phyloP scores from a whole-genome alignment of 2,329 filamentous ascomycete species.

The Calonectria montana region DNA sequence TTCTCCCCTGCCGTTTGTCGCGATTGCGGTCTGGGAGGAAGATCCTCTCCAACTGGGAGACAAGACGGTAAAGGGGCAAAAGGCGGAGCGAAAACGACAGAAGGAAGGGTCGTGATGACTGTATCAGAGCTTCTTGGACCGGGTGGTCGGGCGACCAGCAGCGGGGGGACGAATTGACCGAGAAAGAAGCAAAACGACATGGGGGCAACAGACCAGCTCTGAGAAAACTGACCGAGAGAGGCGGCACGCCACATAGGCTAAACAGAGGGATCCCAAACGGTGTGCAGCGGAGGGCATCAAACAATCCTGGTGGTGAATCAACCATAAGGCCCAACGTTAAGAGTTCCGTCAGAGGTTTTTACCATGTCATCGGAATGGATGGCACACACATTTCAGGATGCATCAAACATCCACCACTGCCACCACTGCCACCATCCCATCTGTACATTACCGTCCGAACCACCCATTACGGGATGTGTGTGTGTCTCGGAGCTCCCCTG shows the following conservation, averaged over 20 bases:
- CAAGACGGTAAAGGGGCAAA: slow-evolving; percentile 18
- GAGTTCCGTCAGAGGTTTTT: slow-evolving; percentile 1
- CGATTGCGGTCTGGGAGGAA: slow-evolving; percentile 14
- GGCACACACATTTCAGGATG: slow-evolving; percentile 6
- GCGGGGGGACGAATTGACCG: background rate
- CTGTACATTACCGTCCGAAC: slow-evolving; percentile 15
- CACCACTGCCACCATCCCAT: slow-evolving; percentile 11
- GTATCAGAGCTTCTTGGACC: background rate
- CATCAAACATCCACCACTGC: slow-evolving; percentile 2
- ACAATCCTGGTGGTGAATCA: background rate
- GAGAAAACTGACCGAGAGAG: background rate
- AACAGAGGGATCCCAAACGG: background rate
- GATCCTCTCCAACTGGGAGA: slow-evolving; percentile 20
- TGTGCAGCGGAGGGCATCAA: background rate
- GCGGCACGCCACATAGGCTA: background rate
- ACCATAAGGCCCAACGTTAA: slow-evolving; percentile 9
- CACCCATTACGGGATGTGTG: slow-evolving; percentile 3
- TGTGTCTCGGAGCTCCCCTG: slow-evolving; percentile 1
- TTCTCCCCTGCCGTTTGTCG: slow-evolving; percentile 34
- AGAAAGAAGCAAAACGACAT: slow-evolving; percentile 1
- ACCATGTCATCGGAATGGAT: slow-evolving; percentile 15
- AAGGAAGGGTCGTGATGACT: background rate
- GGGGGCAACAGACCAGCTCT: background rate
- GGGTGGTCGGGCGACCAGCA: slow-evolving; percentile 9
- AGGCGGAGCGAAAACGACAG: slow-evolving; percentile 2